Conservation (phyloP, 2,329 filamentous ascomycete species). For the Talaromyces rugulosus region DNA sequence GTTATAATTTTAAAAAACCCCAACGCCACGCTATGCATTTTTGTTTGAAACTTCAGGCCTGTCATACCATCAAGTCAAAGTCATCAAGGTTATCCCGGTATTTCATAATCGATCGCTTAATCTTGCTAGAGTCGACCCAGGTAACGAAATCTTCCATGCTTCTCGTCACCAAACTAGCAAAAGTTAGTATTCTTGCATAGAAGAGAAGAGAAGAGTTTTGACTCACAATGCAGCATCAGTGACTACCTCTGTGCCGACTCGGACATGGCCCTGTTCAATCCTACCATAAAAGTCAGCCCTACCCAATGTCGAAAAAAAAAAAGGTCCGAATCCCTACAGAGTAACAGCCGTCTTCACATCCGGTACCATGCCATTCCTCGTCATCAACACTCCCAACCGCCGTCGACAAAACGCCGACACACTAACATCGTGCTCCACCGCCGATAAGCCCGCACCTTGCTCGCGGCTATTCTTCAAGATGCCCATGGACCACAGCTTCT, state of each 20-base stretch:
- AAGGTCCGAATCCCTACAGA: conserved; percentile 11
- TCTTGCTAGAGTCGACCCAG: conserved; percentile 94
- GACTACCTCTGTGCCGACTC: conserved; percentile 84
- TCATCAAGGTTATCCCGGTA: conserved; percentile 95
- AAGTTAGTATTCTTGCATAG: neutral
- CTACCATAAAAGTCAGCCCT: neutral
- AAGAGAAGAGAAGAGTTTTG: neutral
- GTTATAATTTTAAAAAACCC: neutral
- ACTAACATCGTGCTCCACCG: conserved; percentile 80
- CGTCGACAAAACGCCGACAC: conserved; percentile 84
- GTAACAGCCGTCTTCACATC: conserved; percentile 68
- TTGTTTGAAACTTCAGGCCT: neutral
- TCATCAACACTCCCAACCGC: conserved; percentile 86
- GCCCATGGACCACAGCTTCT: conserved; percentile 92
- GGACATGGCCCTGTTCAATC: conserved; percentile 90
- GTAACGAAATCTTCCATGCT: conserved; percentile 95
- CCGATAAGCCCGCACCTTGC: conserved; percentile 64
- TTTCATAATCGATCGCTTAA: conserved; percentile 92
- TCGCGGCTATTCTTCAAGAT: conserved; percentile 71
- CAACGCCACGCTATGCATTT: conserved; percentile 11
- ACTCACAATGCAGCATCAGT: conserved; percentile 74
- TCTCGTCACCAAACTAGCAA: conserved; percentile 62
- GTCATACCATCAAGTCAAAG: conserved; percentile 71
- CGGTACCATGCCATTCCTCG: conserved; percentile 84
- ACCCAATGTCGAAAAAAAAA: conserved; percentile 2